These are phyloP conservation scores for Musa schizocarpa DNA, from an alignment of 176 grass and related monocot species.

Conservation along the genomic window DNA sequence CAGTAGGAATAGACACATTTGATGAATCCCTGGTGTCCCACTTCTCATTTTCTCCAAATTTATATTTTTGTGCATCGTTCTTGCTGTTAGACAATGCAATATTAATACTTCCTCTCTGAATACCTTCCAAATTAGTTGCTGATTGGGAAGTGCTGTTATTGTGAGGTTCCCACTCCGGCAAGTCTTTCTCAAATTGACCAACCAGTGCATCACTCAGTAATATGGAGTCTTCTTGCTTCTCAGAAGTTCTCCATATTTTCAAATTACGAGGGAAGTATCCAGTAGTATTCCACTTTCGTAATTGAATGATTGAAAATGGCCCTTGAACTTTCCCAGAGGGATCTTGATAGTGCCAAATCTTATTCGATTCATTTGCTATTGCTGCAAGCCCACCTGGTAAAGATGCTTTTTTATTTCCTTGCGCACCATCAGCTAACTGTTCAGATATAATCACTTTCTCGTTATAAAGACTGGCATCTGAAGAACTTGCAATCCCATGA, in stretches of 20 bases:
- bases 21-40: constrained; percentile 9
- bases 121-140: constrained; percentile 18
- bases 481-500: neutral
- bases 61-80: constrained; percentile 20
- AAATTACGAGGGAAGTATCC: constrained; percentile 79
- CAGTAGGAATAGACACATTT: constrained; percentile 24
- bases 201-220: constrained; percentile 71
- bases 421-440: constrained; percentile 22
- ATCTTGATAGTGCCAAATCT: constrained; percentile 89
- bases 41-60: neutral
- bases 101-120: constrained; percentile 1
- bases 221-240: constrained; percentile 83
- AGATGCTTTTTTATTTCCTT: constrained; percentile 24
- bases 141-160: constrained; percentile 26
- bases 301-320: constrained; percentile 83
- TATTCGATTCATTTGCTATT: constrained; percentile 53
- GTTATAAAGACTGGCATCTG: constrained; percentile 15
- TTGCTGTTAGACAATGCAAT: constrained; percentile 21
- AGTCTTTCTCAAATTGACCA: constrained; percentile 78
- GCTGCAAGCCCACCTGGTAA: constrained; percentile 21
- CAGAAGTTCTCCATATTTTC: constrained; percentile 75
- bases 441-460: constrained; percentile 17
- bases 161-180: constrained; percentile 50
- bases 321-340: constrained; percentile 87
- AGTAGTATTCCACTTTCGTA: constrained; percentile 85